Percentiles rank a stretch among this genome's conserved stretches.
Evolutionary conservation across 768 basidiomycete genomes (phyloP).

Genomic region (Amanita phalloides): DNA sequence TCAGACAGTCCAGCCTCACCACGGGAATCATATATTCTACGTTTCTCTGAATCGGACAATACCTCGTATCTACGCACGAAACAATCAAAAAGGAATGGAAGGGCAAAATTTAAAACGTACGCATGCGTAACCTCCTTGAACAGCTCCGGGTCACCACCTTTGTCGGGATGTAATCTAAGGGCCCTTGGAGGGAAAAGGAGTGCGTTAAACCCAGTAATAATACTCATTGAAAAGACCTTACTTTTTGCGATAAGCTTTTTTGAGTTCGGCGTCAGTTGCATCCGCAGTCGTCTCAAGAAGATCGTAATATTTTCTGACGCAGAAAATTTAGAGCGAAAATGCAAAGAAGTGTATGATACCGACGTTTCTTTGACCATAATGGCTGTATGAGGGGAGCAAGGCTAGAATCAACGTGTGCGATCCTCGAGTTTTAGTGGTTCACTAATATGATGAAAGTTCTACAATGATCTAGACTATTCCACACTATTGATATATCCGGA

Average conservation of each 20-base stretch:
- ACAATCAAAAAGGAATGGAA: slow-evolving; percentile 2
- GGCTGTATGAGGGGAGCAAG: slow-evolving; percentile 11
- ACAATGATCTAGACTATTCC: slow-evolving; percentile 32
- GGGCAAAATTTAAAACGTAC: slow-evolving; percentile 35
- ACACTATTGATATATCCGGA: slow-evolving; percentile 28
- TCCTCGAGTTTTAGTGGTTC: slow-evolving; percentile 19
- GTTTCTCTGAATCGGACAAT: slow-evolving; percentile 79
- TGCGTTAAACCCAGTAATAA: slow-evolving; percentile 4
- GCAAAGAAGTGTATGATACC: slow-evolving; percentile 11
- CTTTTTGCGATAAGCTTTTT: slow-evolving; percentile 96
- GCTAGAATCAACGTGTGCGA: neutral
- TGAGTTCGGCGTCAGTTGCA: slow-evolving; percentile 78
- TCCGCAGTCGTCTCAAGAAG: slow-evolving; percentile 75
- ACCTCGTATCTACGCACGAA: slow-evolving; percentile 67
- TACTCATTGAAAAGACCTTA: slow-evolving; percentile 17
- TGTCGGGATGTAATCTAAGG: slow-evolving; percentile 80
- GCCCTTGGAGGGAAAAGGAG: slow-evolving; percentile 38
- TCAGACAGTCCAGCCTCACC: slow-evolving; percentile 89
- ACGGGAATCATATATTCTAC: slow-evolving; percentile 74
- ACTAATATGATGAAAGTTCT: slow-evolving; percentile 28
- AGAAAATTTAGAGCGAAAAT: slow-evolving; percentile 5
- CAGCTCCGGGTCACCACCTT: slow-evolving; percentile 90
- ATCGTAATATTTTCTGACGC: slow-evolving; percentile 78
- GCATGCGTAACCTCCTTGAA: slow-evolving; percentile 98
- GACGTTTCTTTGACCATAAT: slow-evolving; percentile 68